Conservation (phyloP, 2,329 filamentous ascomycete species). For the Hymenoscyphus linearis region DNA sequence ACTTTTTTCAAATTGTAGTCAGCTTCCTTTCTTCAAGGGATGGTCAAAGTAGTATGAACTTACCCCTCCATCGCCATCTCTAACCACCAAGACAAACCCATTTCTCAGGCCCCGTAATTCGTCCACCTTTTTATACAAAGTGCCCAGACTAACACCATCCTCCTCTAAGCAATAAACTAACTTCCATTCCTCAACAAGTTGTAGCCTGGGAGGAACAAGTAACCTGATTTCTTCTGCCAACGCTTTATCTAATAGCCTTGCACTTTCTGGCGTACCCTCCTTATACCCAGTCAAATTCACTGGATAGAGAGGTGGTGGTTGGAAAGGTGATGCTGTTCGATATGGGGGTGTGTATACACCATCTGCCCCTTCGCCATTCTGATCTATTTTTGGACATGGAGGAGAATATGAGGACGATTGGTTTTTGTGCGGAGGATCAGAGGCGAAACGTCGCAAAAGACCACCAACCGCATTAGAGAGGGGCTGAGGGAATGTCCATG, state of each 20-base stretch:
- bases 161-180: conserved; percentile 87
- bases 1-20: conserved; percentile 35
- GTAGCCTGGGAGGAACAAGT: conserved; percentile 78
- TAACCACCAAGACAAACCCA: conserved; percentile 84
- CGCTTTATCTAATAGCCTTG: conserved; percentile 62
- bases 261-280: conserved; percentile 51
- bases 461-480: conserved; percentile 51
- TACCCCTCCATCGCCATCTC: conserved; percentile 70
- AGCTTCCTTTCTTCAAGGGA: conserved; percentile 11
- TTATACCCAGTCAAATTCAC: conserved; percentile 64
- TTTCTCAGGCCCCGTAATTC: conserved; percentile 63
- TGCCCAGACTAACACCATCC: conserved; percentile 81
- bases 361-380: conserved; percentile 16
- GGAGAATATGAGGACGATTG: neutral
- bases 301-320: conserved; percentile 83
- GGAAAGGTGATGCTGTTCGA: conserved; percentile 71
- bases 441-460: conserved; percentile 62
- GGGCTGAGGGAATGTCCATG: conserved; percentile 40
- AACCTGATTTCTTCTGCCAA: conserved; percentile 91
- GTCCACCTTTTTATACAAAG: conserved; percentile 76
- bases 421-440: conserved; percentile 32
- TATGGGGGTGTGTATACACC: conserved; percentile 30
- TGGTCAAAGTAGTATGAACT: conserved; percentile 33
- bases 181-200: conserved; percentile 82
- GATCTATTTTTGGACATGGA: neutral